These are phyloP conservation scores for Bruguiera sexangula DNA, from an alignment of 345 rosid genomes.

Conservation along the genomic window DNA sequence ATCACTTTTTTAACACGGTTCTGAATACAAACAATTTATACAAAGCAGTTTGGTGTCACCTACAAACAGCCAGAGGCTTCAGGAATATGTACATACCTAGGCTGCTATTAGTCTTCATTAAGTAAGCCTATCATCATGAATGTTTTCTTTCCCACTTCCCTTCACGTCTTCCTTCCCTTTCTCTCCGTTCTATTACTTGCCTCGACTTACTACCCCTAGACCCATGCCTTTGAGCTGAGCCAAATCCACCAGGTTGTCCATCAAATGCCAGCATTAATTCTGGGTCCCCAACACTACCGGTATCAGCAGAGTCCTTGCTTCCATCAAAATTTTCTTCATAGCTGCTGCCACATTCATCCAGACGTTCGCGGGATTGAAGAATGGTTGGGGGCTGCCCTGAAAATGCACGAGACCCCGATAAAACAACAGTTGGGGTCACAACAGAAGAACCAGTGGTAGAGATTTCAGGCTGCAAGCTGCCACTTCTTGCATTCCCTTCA, in stretches of 20 bases:
- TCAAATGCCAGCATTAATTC: constrained; percentile 58
- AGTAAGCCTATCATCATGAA: constrained; percentile 18
- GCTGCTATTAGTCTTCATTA: too few species aligned
- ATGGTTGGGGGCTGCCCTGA: constrained; percentile 70
- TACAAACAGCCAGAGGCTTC: too few species aligned
- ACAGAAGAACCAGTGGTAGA: constrained; percentile 34
- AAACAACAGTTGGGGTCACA: constrained; percentile 44
- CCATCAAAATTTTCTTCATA: constrained; percentile 72
- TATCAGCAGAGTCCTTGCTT: constrained; percentile 74
- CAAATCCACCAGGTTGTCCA: constrained; percentile 51
- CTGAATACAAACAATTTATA: too few species aligned
- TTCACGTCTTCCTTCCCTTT: constrained; percentile 64
- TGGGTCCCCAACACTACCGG: constrained; percentile 68
- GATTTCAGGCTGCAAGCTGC: constrained; percentile 44
- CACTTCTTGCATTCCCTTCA: constrained; percentile 50
- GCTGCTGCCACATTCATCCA: constrained; percentile 59
- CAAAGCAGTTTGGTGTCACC: too few species aligned
- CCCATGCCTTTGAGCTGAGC: constrained; percentile 54
- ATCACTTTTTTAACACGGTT: too few species aligned
- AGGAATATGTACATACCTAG: too few species aligned
- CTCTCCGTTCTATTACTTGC: constrained; percentile 63
- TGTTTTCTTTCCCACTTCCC: constrained; percentile 91
- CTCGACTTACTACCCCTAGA: constrained; percentile 68
- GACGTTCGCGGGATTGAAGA: constrained; percentile 69
- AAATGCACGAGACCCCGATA: constrained; percentile 57